Conservation (phyloP, 2,329 filamentous ascomycete genomes). For the Endocalyx cinctus region DNA sequence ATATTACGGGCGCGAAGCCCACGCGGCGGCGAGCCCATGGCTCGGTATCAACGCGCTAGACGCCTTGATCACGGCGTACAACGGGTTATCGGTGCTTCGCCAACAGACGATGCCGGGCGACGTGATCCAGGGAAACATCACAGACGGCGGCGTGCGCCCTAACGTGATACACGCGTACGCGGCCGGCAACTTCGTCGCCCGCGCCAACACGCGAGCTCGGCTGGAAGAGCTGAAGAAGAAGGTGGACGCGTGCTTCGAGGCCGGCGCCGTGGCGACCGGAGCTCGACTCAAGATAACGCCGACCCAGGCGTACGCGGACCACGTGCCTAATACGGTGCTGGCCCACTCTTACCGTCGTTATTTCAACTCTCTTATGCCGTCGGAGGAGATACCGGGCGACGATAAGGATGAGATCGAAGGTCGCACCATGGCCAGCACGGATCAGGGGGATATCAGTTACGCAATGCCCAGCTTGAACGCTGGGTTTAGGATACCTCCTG, state of each 20-base stretch:
- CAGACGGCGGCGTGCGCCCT: slow-evolving; percentile 45
- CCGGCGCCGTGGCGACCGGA: slow-evolving; percentile 44
- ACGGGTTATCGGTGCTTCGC: slow-evolving; percentile 45
- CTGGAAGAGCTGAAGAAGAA: slow-evolving; percentile 35
- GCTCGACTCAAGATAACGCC: slow-evolving; percentile 40
- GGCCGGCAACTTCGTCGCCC: slow-evolving; percentile 27
- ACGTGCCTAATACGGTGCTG: slow-evolving; percentile 49
- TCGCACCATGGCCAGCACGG: slow-evolving; percentile 49
- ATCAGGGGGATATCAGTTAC: slow-evolving; percentile 56
- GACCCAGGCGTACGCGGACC: slow-evolving; percentile 45
- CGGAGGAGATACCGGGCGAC: slow-evolving; percentile 30
- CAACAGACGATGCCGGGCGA: slow-evolving; percentile 52
- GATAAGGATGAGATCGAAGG: slow-evolving; percentile 38
- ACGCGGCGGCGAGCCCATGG: slow-evolving; percentile 55
- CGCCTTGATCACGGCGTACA: slow-evolving; percentile 46
- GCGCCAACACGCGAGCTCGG: slow-evolving; percentile 30
- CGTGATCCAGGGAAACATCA: slow-evolving; percentile 47
- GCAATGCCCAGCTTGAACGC: slow-evolving; percentile 50
- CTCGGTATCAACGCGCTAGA: slow-evolving; percentile 57
- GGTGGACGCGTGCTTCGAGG: slow-evolving; percentile 42
- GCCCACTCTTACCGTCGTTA: slow-evolving; percentile 39
- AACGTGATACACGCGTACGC: slow-evolving; percentile 52
- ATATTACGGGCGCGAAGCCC: slow-evolving; percentile 51
- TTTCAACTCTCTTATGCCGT: slow-evolving; percentile 37
- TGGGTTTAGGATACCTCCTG: slow-evolving; percentile 47